Conservation (phyloP, 306 rosid species). For the Fragaria nilgerrensis region DNA sequence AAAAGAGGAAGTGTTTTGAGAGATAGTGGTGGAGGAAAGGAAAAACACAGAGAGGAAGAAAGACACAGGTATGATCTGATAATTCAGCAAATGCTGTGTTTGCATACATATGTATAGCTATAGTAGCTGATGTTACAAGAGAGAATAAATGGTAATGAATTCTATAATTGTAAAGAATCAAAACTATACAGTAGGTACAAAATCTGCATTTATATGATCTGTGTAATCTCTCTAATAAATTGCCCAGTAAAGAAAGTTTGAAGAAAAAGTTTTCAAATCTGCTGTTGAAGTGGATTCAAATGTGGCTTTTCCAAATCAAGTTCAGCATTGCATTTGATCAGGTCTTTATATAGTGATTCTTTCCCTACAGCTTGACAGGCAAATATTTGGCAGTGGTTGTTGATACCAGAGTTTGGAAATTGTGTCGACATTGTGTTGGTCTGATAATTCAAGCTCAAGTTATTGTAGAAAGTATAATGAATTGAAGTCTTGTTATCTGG, state of each 20-base stretch:
- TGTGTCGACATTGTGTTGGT: neutral
- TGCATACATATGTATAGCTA: no score
- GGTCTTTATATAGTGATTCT: neutral
- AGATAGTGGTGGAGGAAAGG: no score
- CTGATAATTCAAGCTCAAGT: slow-evolving; percentile 15
- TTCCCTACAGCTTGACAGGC: neutral
- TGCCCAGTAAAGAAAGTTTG: neutral
- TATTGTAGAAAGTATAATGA: slow-evolving; percentile 26
- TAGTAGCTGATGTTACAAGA: no score
- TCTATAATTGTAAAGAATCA: no score
- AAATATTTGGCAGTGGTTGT: neutral
- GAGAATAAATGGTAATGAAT: no score
- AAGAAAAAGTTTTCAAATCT: neutral
- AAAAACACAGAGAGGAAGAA: no score
- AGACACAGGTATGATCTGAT: no score
- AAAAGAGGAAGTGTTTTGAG: no score
- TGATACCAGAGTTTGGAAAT: slow-evolving; percentile 21
- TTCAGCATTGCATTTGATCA: neutral
- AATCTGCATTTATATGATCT: no score
- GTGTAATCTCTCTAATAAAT: neutral
- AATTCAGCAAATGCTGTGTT: no score
- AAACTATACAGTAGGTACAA: no score
- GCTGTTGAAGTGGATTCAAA: neutral
- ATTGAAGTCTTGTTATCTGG: slow-evolving; percentile 24
- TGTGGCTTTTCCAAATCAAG: neutral